Conservation (phyloP, 306 rosid genomes). For the Cicer judaicum region DNA sequence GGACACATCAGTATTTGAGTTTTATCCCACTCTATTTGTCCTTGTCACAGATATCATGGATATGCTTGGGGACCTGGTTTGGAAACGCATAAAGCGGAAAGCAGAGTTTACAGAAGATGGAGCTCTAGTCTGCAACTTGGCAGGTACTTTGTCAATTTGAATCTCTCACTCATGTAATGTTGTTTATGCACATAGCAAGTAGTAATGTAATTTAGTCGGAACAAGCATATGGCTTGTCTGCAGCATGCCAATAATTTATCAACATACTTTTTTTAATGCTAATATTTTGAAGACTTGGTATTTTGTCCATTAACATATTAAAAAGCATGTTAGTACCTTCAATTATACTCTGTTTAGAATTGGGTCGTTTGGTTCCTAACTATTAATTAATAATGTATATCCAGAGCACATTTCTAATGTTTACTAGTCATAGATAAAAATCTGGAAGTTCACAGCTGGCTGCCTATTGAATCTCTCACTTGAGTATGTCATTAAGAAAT, state of each 20-base stretch:
- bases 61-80: slow-evolving; percentile 90
- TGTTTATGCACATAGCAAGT: slow-evolving; percentile 1
- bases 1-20: slow-evolving; percentile 85
- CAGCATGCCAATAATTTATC: not conserved
- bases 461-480: slow-evolving; percentile 11
- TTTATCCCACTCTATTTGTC: slow-evolving; percentile 91
- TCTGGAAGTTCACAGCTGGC: slow-evolving; percentile 3
- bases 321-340: not conserved
- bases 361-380: slow-evolving; percentile 8
- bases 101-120: slow-evolving; percentile 88
- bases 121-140: slow-evolving; percentile 56
- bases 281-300: slow-evolving; percentile 15
- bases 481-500: slow-evolving; percentile 15
- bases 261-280: not conserved
- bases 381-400: not conserved
- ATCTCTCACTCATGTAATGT: slow-evolving; percentile 28
- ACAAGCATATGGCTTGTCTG: slow-evolving; percentile 1
- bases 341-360: slow-evolving; percentile 11
- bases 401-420: slow-evolving; percentile 23
- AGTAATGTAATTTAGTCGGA: slow-evolving; percentile 27
- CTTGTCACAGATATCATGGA: slow-evolving; percentile 89
- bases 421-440: slow-evolving; percentile 20
- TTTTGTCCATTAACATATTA: slow-evolving; percentile 32
- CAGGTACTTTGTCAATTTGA: slow-evolving; percentile 62
- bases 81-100: slow-evolving; percentile 86